These are phyloP conservation scores for Cutaneotrichosporon arboriforme DNA, from an alignment of 1,284 basidiomycete species.

Conservation along the genomic window DNA sequence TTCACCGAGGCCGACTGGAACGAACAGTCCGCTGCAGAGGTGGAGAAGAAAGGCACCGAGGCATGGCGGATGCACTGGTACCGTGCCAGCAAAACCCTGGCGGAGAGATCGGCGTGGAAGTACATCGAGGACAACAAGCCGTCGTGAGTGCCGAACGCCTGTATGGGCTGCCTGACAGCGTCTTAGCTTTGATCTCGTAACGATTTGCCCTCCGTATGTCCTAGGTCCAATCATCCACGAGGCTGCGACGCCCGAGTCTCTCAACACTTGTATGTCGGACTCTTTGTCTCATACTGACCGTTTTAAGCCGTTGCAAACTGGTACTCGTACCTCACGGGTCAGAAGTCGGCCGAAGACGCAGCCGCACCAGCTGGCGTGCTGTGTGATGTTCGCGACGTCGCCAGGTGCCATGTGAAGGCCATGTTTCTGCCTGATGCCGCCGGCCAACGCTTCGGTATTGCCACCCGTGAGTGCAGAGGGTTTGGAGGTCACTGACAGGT, in stretches of 20 bases:
- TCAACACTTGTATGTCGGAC: conserved; percentile 23
- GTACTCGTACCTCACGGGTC: conserved; percentile 22
- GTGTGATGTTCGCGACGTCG: conserved; percentile 27
- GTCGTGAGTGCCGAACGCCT: conserved; percentile 1
- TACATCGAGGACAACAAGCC: conserved; percentile 35
- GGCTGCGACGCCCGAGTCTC: conserved; percentile 12
- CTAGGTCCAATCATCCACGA: conserved; percentile 28
- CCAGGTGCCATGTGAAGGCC: conserved; percentile 19
- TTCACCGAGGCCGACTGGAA: conserved; percentile 32
- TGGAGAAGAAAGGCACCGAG: conserved; percentile 26
- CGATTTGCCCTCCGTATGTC: conserved; percentile 27
- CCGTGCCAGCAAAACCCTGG: conserved; percentile 41
- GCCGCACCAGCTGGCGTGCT: conserved; percentile 23
- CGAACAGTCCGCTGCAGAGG: conserved; percentile 20
- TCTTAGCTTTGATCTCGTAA: conserved; percentile 19
- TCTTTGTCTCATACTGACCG: background rate
- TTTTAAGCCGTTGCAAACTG: conserved; percentile 21
- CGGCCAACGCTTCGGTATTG: conserved; percentile 22
- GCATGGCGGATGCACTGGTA: conserved; percentile 34
- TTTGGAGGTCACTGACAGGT: no score
- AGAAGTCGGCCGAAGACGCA: conserved; percentile 24
- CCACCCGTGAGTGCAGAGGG: conserved; percentile 14
- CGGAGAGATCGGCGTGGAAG: conserved; percentile 42
- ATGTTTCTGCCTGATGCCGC: conserved; percentile 19
- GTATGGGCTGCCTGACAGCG: conserved; percentile 1